Base-by-base conservation (phyloP, 1,139 yeast genomes). In the Kodamaea arcana region DNA sequence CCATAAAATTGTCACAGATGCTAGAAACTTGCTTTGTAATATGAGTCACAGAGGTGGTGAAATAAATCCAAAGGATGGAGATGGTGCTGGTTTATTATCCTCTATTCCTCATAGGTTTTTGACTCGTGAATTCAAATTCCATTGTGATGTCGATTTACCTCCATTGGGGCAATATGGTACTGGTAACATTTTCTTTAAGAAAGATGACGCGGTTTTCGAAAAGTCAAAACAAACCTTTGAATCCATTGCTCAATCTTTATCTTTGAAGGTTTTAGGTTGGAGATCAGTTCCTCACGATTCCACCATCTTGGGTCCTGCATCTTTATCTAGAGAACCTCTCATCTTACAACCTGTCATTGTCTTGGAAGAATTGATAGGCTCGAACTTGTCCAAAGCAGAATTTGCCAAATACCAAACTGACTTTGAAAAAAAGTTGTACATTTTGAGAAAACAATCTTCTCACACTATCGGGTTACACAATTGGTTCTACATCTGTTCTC, bases 21-120 rank as follows among this genome's bases (percentile, higher is more conserved):
- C 96, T 29, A 72, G 80, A 49, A 79, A 77, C 54, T 71, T 92
- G 55, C 78, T 92, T 41, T 90, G 97, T 69, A 92, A 92, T 64
- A 92, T 92, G 97, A 85, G 97, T 44, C 98, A 92, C 62, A 79
- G 98, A 67, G 98, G 98, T 56, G 98, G 98, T 32, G 97, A 90
- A 44, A 80, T 94, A 31, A 95, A 88, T 56, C 95, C 97, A 20
- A 79, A 90, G 52, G 97, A 92, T 57, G 98, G 98, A 63, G 98
- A 92, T 59, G 98, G 98, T 64, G 98, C 98, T 28, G 98, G 98
- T 60, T 88, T 92, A 43, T 78, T 92, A 75, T 78, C 94, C 34
- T 83, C 95, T 29, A 80, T 92, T 45, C 97, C 97, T 28, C 96
- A 90, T 65, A 80, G 75, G 47, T 86, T 92, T 59, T 79, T 92